Evolutionary conservation across 2,329 filamentous ascomycete species (phyloP), one percentile per base, ranked within the genome.

Genomic region (Bipolaris oryzae): DNA sequence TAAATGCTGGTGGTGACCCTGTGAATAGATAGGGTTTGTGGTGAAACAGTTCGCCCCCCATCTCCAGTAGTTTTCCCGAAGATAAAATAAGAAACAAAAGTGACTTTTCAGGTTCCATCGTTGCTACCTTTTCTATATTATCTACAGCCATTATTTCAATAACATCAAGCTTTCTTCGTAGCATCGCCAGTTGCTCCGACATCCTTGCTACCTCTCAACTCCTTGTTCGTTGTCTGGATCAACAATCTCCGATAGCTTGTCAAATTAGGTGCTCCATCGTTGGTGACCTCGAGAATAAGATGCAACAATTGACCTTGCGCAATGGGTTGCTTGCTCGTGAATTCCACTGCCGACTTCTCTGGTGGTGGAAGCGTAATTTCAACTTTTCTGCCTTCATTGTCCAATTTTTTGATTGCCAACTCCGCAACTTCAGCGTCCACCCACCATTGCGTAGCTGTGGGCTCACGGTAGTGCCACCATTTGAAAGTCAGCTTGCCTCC

Each of bases 401-500:
- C 69, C 0, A 74, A 49, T 21, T 68, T 65, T 48, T 72, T 69
- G 31, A 76, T 74, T 13, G 62, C 66, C 0, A 81, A 63, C 41
- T 78, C 73, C 0, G 76, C 71, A 4, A 81, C 77, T 55, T 81
- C 76, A 2, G 74, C 64, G 20, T 74, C 69, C 2, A 77, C 71
- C 38, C 65, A 71, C 73, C 79, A 81, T 57, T 83, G 80, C 2
- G 77, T 76, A 0, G 78, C 77, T 1, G 71, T 76, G 3, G 76
- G 69, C 41, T 78, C 75, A 35, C 72, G 69, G 65, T 84, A 84
- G 35, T 83, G 81, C 67, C 76, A 82, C 82, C 82, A 84, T 46
- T 77, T 77, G 71, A 80, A 84, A 4, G 71, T 75, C 16, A 84
- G 65, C 4, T 60, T 71, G 1, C 72, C 59, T 46, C 77, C 75